A percentile compares a stretch with the other conserved stretches of the same genome.
These are phyloP conservation scores for Microcera coccophila DNA, from an alignment of 2,329 filamentous ascomycete genomes.

Conservation along the genomic window DNA sequence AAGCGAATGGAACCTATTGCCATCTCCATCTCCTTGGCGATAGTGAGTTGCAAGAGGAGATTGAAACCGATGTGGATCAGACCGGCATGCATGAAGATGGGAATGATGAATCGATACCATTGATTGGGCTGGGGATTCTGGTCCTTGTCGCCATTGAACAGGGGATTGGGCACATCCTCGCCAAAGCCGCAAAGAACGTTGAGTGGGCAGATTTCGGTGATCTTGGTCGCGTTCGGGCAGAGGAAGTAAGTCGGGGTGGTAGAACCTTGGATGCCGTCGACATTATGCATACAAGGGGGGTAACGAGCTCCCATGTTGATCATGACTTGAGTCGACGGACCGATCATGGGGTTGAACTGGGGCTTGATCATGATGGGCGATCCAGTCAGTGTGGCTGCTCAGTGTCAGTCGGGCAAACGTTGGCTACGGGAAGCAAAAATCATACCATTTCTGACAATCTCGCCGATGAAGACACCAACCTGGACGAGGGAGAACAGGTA, in stretches of 20 bases:
- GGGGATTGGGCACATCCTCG: conserved; percentile 58
- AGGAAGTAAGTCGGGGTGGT: conserved; percentile 57
- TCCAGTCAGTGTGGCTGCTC: conserved; percentile 68
- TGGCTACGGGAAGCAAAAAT: conserved; percentile 12
- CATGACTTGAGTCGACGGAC: conserved; percentile 81
- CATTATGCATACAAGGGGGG: conserved; percentile 90
- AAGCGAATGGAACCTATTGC: conserved; percentile 86
- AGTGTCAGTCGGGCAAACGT: conserved; percentile 5
- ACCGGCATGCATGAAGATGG: conserved; percentile 93
- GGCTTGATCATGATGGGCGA: conserved; percentile 76
- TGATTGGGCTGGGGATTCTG: conserved; percentile 71
- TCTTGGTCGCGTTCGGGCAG: conserved; percentile 74
- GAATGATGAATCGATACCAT: conserved; percentile 94
- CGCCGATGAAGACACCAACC: conserved; percentile 80
- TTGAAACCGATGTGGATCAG: conserved; percentile 96
- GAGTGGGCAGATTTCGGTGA: conserved; percentile 62
- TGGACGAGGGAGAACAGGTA: conserved; percentile 76
- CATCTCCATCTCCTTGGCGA: conserved; percentile 88
- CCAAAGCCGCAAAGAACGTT: conserved; percentile 80
- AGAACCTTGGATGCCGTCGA: conserved; percentile 58
- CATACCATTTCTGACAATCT: conserved; percentile 80
- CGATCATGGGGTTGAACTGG: conserved; percentile 94
- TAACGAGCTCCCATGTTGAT: conserved; percentile 97
- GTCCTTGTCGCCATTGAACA: conserved; percentile 48
- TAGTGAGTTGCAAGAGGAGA: conserved; percentile 81